phyloP scores from a whole-genome alignment of 192 early-diverging fungal genomes.

The Piromyces finnis region DNA sequence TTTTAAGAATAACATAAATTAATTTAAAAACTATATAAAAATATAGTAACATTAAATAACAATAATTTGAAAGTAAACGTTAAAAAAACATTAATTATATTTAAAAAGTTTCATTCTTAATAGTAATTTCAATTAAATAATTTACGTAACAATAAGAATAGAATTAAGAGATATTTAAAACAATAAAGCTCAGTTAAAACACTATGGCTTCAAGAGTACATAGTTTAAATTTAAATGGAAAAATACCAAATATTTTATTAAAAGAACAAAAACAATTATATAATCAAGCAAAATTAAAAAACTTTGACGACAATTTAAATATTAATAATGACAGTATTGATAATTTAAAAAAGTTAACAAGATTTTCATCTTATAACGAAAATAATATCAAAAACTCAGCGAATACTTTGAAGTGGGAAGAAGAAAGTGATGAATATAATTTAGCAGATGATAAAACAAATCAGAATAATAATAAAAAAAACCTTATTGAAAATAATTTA shows the following conservation, averaged over 20 bases:
- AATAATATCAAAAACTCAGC: background rate
- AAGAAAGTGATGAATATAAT: background rate
- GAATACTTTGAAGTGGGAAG: background rate
- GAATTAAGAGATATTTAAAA: too few species aligned
- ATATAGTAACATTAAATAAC: too few species aligned
- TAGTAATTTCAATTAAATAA: too few species aligned
- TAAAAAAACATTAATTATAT: too few species aligned
- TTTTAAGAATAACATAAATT: too few species aligned
- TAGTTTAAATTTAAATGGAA: background rate
- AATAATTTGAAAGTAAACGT: too few species aligned
- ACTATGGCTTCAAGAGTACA: background rate
- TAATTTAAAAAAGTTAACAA: background rate
- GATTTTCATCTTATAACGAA: background rate
- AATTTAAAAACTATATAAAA: too few species aligned
- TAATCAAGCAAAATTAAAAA: background rate
- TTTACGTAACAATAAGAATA: too few species aligned
- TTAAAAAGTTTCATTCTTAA: too few species aligned
- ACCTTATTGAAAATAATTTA: background rate
- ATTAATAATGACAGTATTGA: background rate
- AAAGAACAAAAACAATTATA: background rate
- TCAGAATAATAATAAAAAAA: background rate
- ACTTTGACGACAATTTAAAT: background rate
- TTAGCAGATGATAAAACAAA: background rate
- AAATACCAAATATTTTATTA: background rate
- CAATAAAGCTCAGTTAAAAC: too few species aligned